phyloP scores from a whole-genome alignment of 371 early-diverging fungal genomes.

The Zychaea mexicana region DNA sequence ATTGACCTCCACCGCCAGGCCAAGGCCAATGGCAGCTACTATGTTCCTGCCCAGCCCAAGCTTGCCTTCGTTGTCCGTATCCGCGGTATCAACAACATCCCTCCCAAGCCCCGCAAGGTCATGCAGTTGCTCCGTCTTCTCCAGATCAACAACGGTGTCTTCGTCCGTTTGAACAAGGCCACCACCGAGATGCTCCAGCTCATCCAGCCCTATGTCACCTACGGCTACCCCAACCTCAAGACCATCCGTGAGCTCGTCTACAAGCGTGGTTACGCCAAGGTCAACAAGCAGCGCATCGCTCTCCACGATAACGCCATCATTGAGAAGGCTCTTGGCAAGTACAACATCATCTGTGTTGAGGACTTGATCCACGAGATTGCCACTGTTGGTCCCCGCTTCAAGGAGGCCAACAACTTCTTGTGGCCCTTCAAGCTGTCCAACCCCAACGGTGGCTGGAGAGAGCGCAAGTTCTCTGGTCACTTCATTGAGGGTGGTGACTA shows the following conservation, averaged over 20 bases:
- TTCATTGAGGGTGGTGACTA: slow-evolving; percentile 98
- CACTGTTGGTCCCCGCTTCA: slow-evolving; percentile 95
- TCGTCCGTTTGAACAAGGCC: slow-evolving; percentile 98
- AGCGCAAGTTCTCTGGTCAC: slow-evolving; percentile 95
- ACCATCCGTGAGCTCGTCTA: slow-evolving; percentile 99
- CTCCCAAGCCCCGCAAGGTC: slow-evolving; percentile 99
- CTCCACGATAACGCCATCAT: slow-evolving; percentile 97
- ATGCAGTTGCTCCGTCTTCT: slow-evolving; percentile 98
- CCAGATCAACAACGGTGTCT: slow-evolving; percentile 99
- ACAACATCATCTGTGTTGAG: slow-evolving; percentile 97
- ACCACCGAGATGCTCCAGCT: slow-evolving; percentile 98
- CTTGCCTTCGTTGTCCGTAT: slow-evolving; percentile 97
- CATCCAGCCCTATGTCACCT: slow-evolving; percentile 97
- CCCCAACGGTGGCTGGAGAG: slow-evolving; percentile 97
- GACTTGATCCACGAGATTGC: slow-evolving; percentile 99
- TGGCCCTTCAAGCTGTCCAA: slow-evolving; percentile 99
- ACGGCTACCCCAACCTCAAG: slow-evolving; percentile 98
- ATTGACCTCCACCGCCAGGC: slow-evolving; percentile 92
- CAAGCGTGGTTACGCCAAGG: slow-evolving; percentile 99
- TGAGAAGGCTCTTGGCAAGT: slow-evolving; percentile 94
- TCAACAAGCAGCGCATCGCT: slow-evolving; percentile 95
- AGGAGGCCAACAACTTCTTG: slow-evolving; percentile 95
- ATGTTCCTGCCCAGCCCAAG: slow-evolving; percentile 96
- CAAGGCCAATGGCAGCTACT: slow-evolving; percentile 90
- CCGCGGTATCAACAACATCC: slow-evolving; percentile 97